A percentile compares a stretch with the other conserved stretches of the same genome.
Conservation (phyloP, 768 basidiomycete species). For the Mycena latifolia region DNA sequence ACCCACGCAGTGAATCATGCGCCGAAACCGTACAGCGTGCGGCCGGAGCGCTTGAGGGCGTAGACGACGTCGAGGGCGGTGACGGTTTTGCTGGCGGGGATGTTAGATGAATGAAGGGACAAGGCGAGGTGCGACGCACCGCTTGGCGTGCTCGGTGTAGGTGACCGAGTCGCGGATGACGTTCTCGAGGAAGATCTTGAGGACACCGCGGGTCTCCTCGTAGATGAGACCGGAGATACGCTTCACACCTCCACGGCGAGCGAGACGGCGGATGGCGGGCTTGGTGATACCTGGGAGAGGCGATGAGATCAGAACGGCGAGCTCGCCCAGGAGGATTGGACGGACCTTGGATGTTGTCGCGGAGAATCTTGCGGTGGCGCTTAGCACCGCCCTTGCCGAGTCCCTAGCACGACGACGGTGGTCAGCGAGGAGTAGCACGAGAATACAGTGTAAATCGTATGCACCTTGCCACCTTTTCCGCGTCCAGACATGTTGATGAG, state of each 20-base stretch:
- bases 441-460: neutral
- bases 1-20: slow-evolving; percentile 55
- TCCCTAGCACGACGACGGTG: slow-evolving; percentile 53
- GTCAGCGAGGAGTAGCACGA: neutral
- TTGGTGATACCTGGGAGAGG: slow-evolving; percentile 81
- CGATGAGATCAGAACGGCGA: slow-evolving; percentile 43
- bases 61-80: slow-evolving; percentile 90
- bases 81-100: slow-evolving; percentile 73
- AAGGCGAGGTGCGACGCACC: slow-evolving; percentile 49
- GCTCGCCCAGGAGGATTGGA: slow-evolving; percentile 13
- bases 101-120: slow-evolving; percentile 19
- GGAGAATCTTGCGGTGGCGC: slow-evolving; percentile 85
- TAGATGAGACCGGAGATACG: slow-evolving; percentile 82
- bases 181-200: slow-evolving; percentile 79
- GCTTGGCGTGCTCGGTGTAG: slow-evolving; percentile 95
- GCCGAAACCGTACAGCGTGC: slow-evolving; percentile 88
- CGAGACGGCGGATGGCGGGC: slow-evolving; percentile 69
- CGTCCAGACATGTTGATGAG: slow-evolving; percentile 34
- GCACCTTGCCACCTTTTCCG: slow-evolving; percentile 36
- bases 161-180: slow-evolving; percentile 94
- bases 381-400: slow-evolving; percentile 86
- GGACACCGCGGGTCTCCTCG: slow-evolving; percentile 86
- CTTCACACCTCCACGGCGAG: slow-evolving; percentile 88
- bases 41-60: slow-evolving; percentile 78
- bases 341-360: slow-evolving; percentile 85